Evolutionary conservation across 2,329 filamentous ascomycete genomes (phyloP).

Genomic region (Elsinoe arachidis): DNA sequence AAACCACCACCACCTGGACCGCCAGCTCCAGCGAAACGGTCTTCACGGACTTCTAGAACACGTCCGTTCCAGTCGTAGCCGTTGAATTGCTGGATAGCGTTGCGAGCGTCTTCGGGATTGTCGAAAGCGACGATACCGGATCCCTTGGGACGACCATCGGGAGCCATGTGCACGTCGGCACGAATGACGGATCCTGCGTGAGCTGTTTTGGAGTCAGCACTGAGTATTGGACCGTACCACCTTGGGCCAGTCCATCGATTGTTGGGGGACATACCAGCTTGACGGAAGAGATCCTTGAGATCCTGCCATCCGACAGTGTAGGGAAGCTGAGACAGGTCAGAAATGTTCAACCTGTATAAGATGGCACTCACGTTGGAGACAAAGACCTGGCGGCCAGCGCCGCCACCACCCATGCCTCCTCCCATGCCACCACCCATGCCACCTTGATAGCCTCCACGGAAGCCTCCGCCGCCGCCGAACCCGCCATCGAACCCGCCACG

Average conservation of each 20-base stretch:
- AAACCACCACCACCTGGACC: slow-evolving; percentile 32
- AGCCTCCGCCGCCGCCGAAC: slow-evolving; percentile 37
- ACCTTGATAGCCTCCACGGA: slow-evolving; percentile 36
- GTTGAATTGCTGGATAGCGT: slow-evolving; percentile 95
- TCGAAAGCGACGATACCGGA: slow-evolving; percentile 97
- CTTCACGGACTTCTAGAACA: slow-evolving; percentile 86
- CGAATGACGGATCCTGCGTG: slow-evolving; percentile 72
- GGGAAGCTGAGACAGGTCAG: slow-evolving; percentile 59
- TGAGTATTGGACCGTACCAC: slow-evolving; percentile 21
- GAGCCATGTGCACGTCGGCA: slow-evolving; percentile 87
- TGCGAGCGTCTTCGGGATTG: slow-evolving; percentile 85
- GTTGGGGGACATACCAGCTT: slow-evolving; percentile 69
- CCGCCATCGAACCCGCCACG: slow-evolving; percentile 48
- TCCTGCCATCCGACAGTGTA: slow-evolving; percentile 99
- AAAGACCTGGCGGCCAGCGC: slow-evolving; percentile 82
- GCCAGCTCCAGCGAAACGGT: slow-evolving; percentile 68
- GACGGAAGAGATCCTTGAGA: slow-evolving; percentile 95
- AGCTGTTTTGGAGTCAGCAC: slow-evolving; percentile 25
- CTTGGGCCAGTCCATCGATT: slow-evolving; percentile 14
- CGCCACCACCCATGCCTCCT: slow-evolving; percentile 37
- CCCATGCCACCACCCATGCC: slow-evolving; percentile 40
- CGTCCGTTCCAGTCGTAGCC: slow-evolving; percentile 98
- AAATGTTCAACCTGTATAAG: slow-evolving; percentile 25
- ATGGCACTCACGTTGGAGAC: slow-evolving; percentile 82
- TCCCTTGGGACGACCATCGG: slow-evolving; percentile 88